Base-by-base conservation (phyloP, 2,329 filamentous ascomycete species). In the Aureobasidium leucospermi region DNA sequence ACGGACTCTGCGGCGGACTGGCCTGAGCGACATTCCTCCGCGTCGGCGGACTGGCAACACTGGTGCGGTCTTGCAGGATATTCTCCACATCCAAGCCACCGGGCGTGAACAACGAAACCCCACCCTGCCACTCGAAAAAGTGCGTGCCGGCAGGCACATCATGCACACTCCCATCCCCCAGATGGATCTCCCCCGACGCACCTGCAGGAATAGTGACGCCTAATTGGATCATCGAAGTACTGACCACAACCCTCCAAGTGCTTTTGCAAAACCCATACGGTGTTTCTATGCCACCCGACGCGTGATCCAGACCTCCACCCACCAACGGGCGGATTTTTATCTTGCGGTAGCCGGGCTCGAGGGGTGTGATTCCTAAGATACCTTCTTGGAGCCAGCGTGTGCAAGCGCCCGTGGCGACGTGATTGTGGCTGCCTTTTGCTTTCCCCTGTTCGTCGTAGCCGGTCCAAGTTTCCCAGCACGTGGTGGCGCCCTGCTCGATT, bases 381-480 rank as follows among this genome's bases (percentile, higher is more conserved):
- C 43, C 55, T 48, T 58, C 55, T 47, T 58, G 55, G 4, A 58
- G 55, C 55, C 55, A 58, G 13, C 55, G 55, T 7, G 55, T 47
- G 8, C 41, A 45, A 9, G 55, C 55, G 6, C 55, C 55, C 2
- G 19, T 31, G 23, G 55, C 43, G 16, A 58, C 55, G 16, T 58
- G 55, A 28, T 58, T 48, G 43, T 58, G 55, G 2, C 29, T 38
- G 5, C 55, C 55, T 9, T 48, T 58, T 13, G 55, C 43, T n/a
- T 28, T 16, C 2, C 55, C 55, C 13, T 43, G 41, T 15, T 58
- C 55, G 15, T 58, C 55, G n/a, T 41, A 48, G 3, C 55, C 55
- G 6, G 31, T 43, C 55, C 55, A 48, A 5, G 42, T 39, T 23
- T 58, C 55, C 55, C 55, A 58, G 23, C 15, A 39, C 9, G 42